These are phyloP conservation scores for Phaffia rhodozyma DNA, from an alignment of 1,284 basidiomycete species.

Conservation along the genomic window DNA sequence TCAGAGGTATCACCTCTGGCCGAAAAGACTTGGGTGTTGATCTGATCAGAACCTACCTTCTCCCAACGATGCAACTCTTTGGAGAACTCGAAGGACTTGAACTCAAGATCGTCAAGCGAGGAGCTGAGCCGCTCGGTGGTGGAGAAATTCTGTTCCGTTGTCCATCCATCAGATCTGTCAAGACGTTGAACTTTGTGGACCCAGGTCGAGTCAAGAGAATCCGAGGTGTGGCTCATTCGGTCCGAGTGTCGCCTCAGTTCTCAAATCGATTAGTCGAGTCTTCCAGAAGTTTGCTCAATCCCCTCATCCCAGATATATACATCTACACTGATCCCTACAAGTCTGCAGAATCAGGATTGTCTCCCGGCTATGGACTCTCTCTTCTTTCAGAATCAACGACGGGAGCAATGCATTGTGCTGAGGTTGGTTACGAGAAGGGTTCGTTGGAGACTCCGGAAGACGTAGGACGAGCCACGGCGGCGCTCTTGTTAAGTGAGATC, in stretches of 20 bases:
- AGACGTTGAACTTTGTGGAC: slow-evolving; percentile 83
- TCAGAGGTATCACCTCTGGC: slow-evolving; percentile 84
- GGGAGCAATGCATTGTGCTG: slow-evolving; percentile 73
- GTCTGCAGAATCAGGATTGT: slow-evolving; percentile 58
- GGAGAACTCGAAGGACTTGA: slow-evolving; percentile 78
- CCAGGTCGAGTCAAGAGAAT: slow-evolving; percentile 86
- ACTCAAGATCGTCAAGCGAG: slow-evolving; percentile 77
- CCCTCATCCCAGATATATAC: slow-evolving; percentile 96
- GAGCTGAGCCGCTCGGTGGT: slow-evolving; percentile 80
- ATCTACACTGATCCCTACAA: slow-evolving; percentile 98
- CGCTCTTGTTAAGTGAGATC: slow-evolving; percentile 66
- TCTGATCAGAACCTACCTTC: slow-evolving; percentile 77
- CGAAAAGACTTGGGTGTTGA: slow-evolving; percentile 81
- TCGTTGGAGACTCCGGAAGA: slow-evolving; percentile 67
- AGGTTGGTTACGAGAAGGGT: slow-evolving; percentile 33
- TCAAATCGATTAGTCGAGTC: slow-evolving; percentile 96
- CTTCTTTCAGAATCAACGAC: slow-evolving; percentile 88
- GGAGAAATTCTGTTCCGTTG: slow-evolving; percentile 91
- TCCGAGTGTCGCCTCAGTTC: slow-evolving; percentile 91
- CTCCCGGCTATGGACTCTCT: slow-evolving; percentile 87
- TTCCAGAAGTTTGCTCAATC: slow-evolving; percentile 78
- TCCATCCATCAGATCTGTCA: slow-evolving; percentile 76
- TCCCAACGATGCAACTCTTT: slow-evolving; percentile 84
- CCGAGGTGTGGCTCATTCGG: slow-evolving; percentile 86
- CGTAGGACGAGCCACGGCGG: slow-evolving; percentile 66